Base-by-base conservation (phyloP, 2,329 filamentous ascomycete genomes). In the Alternaria triticina region DNA sequence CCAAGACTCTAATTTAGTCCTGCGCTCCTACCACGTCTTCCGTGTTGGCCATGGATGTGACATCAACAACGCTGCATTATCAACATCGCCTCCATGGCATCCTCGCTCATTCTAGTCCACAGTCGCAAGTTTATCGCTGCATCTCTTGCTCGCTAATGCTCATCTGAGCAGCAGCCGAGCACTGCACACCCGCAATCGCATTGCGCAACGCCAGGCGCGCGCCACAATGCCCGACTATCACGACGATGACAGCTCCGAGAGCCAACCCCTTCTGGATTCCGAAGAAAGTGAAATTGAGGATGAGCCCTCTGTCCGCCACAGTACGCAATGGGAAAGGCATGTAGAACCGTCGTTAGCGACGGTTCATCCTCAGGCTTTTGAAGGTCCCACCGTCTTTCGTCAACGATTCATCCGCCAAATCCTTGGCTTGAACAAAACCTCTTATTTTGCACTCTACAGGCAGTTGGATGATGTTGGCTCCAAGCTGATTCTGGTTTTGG, bases 391-490 rank as follows among this genome's bases (percentile, higher is more conserved):
- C 44, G 65, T 70, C 15, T 70, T 80, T 49, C 74, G 75, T 45
- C 71, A 74, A 52, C 75, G 71, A 27, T 76, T 79, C 62, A 70
- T 80, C 33, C 74, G 76, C 27, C 79, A 82, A 63, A 72, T 83
- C 4, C 66, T 83, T 28, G 81, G 81, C 12, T 64, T 81, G 40
- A 81, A 84, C 59, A 80, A 80, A 64, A 81, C 80, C n/a, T 84
- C 83, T 9, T 86, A 86, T 67, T 78, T 85, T 57, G 77, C 81
- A 20, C 78, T 86, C 0, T 86, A 83, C 70, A 76, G 80, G 22
- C 79, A 82, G 10, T 69, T 86, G 64, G 79, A 83, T 33, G 79
- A 81, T 47, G 56, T 71, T n/a, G 69, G 74, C 25, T 83, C 82
- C 64, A 74, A 77, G 66, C 25, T 65, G 1, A 77, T 82, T 11